Evolutionary conservation across 441 rosid species (phyloP).

Genomic region (Macaranga tanarius): DNA sequence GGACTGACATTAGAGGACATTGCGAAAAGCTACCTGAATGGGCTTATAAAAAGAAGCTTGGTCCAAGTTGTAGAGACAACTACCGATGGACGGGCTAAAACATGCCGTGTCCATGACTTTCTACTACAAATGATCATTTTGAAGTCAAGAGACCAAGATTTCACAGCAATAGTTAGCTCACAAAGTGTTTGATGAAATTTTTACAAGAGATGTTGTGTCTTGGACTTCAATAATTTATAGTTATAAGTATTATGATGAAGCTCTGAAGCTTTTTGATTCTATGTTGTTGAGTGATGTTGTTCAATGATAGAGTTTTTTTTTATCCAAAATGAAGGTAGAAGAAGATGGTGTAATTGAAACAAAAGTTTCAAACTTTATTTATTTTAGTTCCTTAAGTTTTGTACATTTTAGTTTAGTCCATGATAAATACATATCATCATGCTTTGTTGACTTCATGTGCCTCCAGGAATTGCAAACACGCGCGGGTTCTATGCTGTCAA

Average conservation of each 20-base stretch:
- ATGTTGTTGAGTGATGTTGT: slow-evolving; percentile 19
- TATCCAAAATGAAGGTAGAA: too few relatives aligned
- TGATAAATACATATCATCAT: too few relatives aligned
- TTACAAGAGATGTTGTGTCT: slow-evolving; percentile 19
- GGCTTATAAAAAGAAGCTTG: slow-evolving; percentile 24
- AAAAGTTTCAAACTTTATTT: too few relatives aligned
- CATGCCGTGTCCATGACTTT: slow-evolving; percentile 27
- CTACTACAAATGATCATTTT: slow-evolving; percentile 20
- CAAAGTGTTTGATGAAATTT: slow-evolving; percentile 21
- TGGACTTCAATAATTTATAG: slow-evolving; percentile 22
- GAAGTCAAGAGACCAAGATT: slow-evolving; percentile 26
- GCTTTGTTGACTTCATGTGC: too few relatives aligned
- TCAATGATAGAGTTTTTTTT: too few relatives aligned
- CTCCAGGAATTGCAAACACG: too few relatives aligned
- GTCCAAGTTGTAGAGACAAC: slow-evolving; percentile 22
- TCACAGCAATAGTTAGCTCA: slow-evolving; percentile 31
- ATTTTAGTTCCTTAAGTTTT: too few relatives aligned
- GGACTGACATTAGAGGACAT: slow-evolving; percentile 29
- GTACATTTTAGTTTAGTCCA: too few relatives aligned
- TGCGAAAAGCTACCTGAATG: slow-evolving; percentile 28
- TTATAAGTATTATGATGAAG: slow-evolving; percentile 10
- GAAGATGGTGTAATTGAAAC: too few relatives aligned
- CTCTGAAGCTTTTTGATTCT: slow-evolving; percentile 13
- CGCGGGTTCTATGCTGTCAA: too few relatives aligned
- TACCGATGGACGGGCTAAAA: slow-evolving; percentile 25